Percentiles rank a stretch among this genome's conserved stretches.
These are phyloP conservation scores for Mortierella sp. DNA, from an alignment of 371 early-diverging fungal genomes.

Conservation along the genomic window DNA sequence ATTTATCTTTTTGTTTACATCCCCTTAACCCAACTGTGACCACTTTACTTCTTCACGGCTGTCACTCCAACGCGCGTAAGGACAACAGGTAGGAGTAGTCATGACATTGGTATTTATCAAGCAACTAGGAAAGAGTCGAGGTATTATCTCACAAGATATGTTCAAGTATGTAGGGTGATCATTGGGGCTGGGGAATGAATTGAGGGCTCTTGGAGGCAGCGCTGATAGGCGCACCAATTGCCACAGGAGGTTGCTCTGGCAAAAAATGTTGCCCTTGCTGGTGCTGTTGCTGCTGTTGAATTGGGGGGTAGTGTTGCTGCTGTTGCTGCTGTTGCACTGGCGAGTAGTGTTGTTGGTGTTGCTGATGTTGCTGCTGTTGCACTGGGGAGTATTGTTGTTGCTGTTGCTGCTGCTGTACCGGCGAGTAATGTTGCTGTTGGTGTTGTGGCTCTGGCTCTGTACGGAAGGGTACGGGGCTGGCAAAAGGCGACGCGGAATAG, in stretches of 20 bases:
- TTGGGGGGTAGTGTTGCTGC: not conserved
- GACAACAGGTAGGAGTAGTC: no score
- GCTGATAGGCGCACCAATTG: not conserved
- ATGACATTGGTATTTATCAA: no score
- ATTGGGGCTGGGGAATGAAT: not conserved
- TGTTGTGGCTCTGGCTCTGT: not conserved
- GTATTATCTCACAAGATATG: not conserved
- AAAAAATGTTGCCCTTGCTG: not conserved
- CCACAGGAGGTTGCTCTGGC: not conserved
- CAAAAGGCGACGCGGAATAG: not conserved
- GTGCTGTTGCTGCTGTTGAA: not conserved
- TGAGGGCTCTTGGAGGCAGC: not conserved
- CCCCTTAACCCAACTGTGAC: not conserved
- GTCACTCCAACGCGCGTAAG: not conserved
- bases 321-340: not conserved
- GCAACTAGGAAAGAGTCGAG: no score
- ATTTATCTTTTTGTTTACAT: conserved; percentile 5
- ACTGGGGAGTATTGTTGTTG: not conserved
- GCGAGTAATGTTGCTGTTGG: not conserved
- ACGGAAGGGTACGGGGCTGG: not conserved
- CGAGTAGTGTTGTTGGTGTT: not conserved
- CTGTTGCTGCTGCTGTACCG: not conserved
- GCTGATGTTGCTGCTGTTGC: not conserved
- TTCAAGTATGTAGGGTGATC: not conserved
- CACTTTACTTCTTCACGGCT: not conserved